Conservation (phyloP, 1,139 yeast species). For the Arxiozyma slooffiae region DNA sequence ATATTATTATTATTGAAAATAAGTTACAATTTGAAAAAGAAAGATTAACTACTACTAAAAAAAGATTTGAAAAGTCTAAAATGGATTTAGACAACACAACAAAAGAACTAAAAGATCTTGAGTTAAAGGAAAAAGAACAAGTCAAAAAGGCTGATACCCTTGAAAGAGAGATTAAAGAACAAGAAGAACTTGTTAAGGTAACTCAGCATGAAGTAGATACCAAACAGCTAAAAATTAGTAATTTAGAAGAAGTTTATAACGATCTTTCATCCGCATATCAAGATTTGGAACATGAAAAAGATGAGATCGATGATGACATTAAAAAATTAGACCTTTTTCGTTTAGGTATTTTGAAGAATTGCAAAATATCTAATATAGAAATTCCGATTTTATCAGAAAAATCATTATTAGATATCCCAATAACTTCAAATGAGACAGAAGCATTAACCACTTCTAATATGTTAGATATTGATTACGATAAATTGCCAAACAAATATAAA, state of each 20-base stretch:
- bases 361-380: slow-evolving; percentile 62
- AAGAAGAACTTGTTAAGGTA: slow-evolving; percentile 19
- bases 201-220: slow-evolving; percentile 19
- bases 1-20: slow-evolving; percentile 51
- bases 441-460: slow-evolving; percentile 37
- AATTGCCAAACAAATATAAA: slow-evolving; percentile 39
- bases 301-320: slow-evolving; percentile 42
- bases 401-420: slow-evolving; percentile 42
- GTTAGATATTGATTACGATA: slow-evolving; percentile 48
- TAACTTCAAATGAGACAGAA: slow-evolving; percentile 34
- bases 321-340: slow-evolving; percentile 52
- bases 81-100: slow-evolving; percentile 22
- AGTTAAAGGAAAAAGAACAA: slow-evolving; percentile 17
- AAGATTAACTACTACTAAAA: slow-evolving; percentile 41
- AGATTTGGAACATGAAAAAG: slow-evolving; percentile 34
- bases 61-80: slow-evolving; percentile 33
- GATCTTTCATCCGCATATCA: slow-evolving; percentile 33
- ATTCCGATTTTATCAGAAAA: slow-evolving; percentile 55
- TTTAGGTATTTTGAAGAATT: slow-evolving; percentile 53
- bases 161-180: slow-evolving; percentile 21
- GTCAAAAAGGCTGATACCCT: slow-evolving; percentile 9
- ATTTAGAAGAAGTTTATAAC: slow-evolving; percentile 24
- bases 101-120: slow-evolving; percentile 22
- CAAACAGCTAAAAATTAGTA: slow-evolving; percentile 22
- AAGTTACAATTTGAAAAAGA: slow-evolving; percentile 58